Evolutionary conservation across 2,329 filamentous ascomycete genomes (phyloP).

Genomic region (Paracoccidioides lutzii): DNA sequence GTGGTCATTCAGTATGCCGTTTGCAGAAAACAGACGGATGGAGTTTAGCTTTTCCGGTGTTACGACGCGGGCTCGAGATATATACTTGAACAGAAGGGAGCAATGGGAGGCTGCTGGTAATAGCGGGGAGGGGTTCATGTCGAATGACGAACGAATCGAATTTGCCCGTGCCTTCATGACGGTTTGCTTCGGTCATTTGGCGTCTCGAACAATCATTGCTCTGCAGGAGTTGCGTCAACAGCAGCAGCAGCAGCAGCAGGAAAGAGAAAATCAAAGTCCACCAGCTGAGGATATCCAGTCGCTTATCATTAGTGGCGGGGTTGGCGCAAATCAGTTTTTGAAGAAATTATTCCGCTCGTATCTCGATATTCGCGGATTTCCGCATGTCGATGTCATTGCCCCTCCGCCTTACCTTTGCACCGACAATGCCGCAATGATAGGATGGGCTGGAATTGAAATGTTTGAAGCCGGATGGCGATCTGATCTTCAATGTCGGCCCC

Average conservation of each 20-base stretch:
- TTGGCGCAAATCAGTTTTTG: constrained; percentile 74
- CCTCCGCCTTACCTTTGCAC: constrained; percentile 73
- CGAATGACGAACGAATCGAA: constrained; percentile 47
- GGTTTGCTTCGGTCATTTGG: constrained; percentile 76
- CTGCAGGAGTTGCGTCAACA: constrained; percentile 35
- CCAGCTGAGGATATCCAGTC: constrained; percentile 34
- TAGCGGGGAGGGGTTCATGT: constrained; percentile 23
- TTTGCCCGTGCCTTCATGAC: constrained; percentile 66
- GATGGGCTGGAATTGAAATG: constrained; percentile 90
- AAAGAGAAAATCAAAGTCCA: not conserved
- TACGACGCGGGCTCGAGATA: constrained; percentile 49
- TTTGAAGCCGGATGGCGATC: constrained; percentile 62
- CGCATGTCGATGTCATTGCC: constrained; percentile 49
- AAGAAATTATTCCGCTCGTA: constrained; percentile 50
- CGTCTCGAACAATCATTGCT: constrained; percentile 57
- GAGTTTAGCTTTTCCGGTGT: constrained; percentile 65
- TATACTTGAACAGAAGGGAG: constrained; percentile 31
- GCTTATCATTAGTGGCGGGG: constrained; percentile 77
- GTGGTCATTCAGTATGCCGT: constrained; percentile 59
- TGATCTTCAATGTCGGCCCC: constrained; percentile 45
- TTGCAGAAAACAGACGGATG: constrained; percentile 46
- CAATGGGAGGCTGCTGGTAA: constrained; percentile 11
- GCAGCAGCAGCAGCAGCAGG: not conserved
- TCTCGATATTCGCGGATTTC: constrained; percentile 55
- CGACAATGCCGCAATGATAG: constrained; percentile 97